Evolutionary conservation across 1,284 basidiomycete species (phyloP), one percentile per base, ranked within the genome.

Genomic region (Cutaneotrichosporon sp.): DNA sequence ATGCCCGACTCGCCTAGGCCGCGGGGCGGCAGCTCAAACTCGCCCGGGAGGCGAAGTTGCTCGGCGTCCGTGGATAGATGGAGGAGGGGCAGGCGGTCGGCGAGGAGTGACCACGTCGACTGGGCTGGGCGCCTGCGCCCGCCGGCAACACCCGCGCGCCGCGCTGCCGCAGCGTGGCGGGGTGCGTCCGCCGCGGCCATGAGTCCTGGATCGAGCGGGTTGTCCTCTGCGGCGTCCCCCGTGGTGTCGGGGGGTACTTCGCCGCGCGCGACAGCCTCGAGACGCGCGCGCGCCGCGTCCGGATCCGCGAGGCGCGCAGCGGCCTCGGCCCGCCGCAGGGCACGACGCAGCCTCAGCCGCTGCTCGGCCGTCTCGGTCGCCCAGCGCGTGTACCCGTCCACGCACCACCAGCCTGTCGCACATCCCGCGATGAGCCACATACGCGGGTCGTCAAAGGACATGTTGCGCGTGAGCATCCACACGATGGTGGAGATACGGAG

Each of bases 391-490:
- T 54, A 52, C 14, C 53, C 65, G 55, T 72, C 69, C 10, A 58
- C 60, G 4, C 58, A 9, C 68, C 66, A 72, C 65, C 66, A 73
- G 0, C 60, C 64, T 1, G 50, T 23, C 2, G 61, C 65, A 0
- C 60, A 57, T 2, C 56, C 63, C 7, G 55, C 56, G 12, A 74
- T 59, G 39, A 69, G 52, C 68, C 66, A 69, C n/a, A 71, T 54
- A 12, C 60, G 51, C 12, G 22, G 21, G 54, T 74, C 72, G 1
- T 44, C 37, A 67, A 66, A 68, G 4, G 47, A 37, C 65, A 74
- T 66, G 15, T 56, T 57, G 10, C 66, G 46, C 17, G 64, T 67
- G 37, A 74, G 52, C 72, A 74, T 72, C 64, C 63, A 72, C 3
- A 71, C 36, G 49, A 70, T 61, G 13, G 60, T 59, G 12, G 52